Conservation (phyloP, 495 filamentous ascomycete species). For the Penicillium roqueforti region DNA sequence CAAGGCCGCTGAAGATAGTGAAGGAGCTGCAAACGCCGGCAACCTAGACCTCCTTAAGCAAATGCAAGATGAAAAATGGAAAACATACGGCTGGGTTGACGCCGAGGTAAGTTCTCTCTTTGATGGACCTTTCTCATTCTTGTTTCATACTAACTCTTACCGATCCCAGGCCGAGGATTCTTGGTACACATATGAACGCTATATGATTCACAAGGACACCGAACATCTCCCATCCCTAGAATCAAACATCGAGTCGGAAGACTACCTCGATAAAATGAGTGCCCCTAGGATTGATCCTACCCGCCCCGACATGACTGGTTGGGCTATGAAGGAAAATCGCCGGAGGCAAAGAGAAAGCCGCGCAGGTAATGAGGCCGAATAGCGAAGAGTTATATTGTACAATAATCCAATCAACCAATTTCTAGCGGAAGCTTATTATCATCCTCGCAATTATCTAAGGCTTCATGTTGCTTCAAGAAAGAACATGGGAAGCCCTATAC, state of each 20-base stretch:
- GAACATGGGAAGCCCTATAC: neutral
- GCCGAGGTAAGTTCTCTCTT: conserved; percentile 50
- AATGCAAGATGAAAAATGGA: conserved; percentile 68
- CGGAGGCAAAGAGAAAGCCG: conserved; percentile 30
- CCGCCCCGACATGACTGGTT: conserved; percentile 44
- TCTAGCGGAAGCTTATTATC: neutral
- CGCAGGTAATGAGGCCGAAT: conserved; percentile 18
- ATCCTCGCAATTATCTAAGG: neutral
- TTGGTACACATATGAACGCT: conserved; percentile 56
- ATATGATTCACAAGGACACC: conserved; percentile 54
- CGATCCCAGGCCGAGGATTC: conserved; percentile 52
- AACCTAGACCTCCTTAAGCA: conserved; percentile 53
- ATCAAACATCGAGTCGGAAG: conserved; percentile 49
- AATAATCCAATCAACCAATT: neutral
- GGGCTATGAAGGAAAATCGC: conserved; percentile 50
- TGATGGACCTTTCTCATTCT: neutral
- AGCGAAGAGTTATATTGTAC: conserved; percentile 9
- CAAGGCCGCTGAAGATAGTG: conserved; percentile 57
- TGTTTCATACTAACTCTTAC: conserved; percentile 16
- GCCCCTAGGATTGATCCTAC: conserved; percentile 55
- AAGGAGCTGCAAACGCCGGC: conserved; percentile 43
- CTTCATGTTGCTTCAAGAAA: neutral
- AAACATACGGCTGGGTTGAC: conserved; percentile 59
- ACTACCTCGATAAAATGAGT: conserved; percentile 64
- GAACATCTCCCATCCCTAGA: conserved; percentile 47